A percentile compares a stretch with the other conserved stretches of the same genome.
Conservation (phyloP, 2,329 filamentous ascomycete genomes). For the Colletotrichum graminicola region DNA sequence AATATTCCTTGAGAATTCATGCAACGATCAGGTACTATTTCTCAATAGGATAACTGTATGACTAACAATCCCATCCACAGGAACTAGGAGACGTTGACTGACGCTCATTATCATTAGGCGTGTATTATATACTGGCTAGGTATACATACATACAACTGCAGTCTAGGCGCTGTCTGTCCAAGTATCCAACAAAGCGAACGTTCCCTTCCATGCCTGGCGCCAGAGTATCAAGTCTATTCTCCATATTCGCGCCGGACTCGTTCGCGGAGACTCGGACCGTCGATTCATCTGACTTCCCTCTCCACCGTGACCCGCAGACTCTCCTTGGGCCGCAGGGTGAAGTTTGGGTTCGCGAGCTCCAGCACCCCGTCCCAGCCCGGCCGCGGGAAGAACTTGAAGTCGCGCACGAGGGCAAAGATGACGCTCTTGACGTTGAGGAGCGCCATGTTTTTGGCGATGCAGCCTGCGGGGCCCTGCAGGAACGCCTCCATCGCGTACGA, state of each 20-base stretch:
- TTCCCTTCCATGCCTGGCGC: background rate
- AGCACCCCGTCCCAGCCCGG: constrained; percentile 19
- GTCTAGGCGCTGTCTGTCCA: background rate
- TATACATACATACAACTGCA: background rate
- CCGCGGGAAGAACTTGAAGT: constrained; percentile 30
- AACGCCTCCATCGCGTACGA: constrained; percentile 48
- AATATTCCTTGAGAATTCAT: no score
- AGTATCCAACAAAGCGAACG: no score
- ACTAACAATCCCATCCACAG: background rate
- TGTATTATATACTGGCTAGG: background rate
- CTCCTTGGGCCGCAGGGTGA: constrained; percentile 40
- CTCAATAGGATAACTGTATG: background rate
- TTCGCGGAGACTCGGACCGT: background rate
- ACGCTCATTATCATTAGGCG: background rate
- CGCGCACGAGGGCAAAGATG: constrained; percentile 33
- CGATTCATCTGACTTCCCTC: constrained; percentile 2
- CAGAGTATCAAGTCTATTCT: background rate
- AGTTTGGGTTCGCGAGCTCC: constrained; percentile 40
- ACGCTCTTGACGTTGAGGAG: constrained; percentile 39
- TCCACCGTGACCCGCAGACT: constrained; percentile 27
- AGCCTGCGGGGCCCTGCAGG: constrained; percentile 39
- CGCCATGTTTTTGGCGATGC: constrained; percentile 42
- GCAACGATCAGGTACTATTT: no score
- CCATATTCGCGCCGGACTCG: background rate
- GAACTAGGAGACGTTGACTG: background rate